Base-by-base conservation (phyloP, 2,329 filamentous ascomycete species). In the Aciculosporium take region DNA sequence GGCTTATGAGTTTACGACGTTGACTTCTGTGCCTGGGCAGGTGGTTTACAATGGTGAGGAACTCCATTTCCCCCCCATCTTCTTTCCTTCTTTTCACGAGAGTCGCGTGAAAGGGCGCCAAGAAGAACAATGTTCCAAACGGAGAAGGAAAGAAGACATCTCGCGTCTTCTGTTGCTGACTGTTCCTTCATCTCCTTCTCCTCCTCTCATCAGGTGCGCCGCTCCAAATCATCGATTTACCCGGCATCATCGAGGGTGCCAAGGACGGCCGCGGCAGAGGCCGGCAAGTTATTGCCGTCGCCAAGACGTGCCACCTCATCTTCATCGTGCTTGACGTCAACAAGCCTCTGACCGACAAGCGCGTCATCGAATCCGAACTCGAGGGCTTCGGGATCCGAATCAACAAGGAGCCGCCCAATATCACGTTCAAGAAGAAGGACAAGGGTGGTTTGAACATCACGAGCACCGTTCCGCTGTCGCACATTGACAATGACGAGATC, bases 391-490 rank as follows among this genome's bases (percentile, higher is more conserved):
- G 91, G 27, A 95, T 98, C 58, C 77, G 91, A 43, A 89, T 96
- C 69, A 98, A 98, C 71, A 98, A 96, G 69, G 68, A 79, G 53
- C 91, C 91, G 21, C 91, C 91, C 31, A 98, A 98, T 61, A 98
- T 98, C 56, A 84, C 91, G n/a, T 94, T 95, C 71, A 93, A 81
- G 67, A 98, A 98, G 72, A 98, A 98, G 71, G 91, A 98, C 65
- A 96, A 96, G 58, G 91, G 91, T 52, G 91, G 91, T 28, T 78
- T 98, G 57, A 88, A 84, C 56, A 91, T 98, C 57, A 94, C 88
- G n/a, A 91, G 78, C 64, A 98, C 91, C 2, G 81, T 91, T 34
- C 86, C 88, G 5, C 69, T 98, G 51, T 82, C 82, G 20, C 86
- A 98, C 63, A 94, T 98, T 56, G 84, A 91, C 60, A 74, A 87